These are phyloP conservation scores for Clohesyomyces aquaticus DNA, from an alignment of 495 filamentous ascomycete genomes.

Conservation along the genomic window DNA sequence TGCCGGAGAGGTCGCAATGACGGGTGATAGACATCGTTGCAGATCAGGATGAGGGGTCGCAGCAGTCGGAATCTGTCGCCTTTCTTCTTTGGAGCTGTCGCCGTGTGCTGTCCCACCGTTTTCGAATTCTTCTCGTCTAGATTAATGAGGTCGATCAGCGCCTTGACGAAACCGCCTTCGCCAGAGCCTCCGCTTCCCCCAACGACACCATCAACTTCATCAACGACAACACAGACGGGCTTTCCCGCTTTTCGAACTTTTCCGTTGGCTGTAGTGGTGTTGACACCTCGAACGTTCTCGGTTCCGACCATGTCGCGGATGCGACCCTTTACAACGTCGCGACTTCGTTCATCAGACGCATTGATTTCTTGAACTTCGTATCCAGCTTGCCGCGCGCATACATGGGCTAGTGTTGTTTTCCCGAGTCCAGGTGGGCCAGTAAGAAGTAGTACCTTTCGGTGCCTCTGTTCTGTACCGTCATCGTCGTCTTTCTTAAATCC, in stretches of 20 bases:
- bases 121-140: constrained; percentile 79
- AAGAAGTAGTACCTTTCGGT: constrained; percentile 85
- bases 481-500: constrained; percentile 47
- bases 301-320: constrained; percentile 88
- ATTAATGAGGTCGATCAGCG: constrained; percentile 83
- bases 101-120: constrained; percentile 44
- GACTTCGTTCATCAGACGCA: constrained; percentile 77
- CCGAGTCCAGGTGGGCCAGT: constrained; percentile 91
- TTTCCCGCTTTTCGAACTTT: constrained; percentile 75
- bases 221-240: constrained; percentile 90
- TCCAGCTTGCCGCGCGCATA: constrained; percentile 91
- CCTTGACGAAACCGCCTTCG: constrained; percentile 91
- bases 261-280: constrained; percentile 63
- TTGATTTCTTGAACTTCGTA: constrained; percentile 94
- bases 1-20: constrained; percentile 82
- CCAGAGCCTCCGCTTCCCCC: constrained; percentile 71
- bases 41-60: constrained; percentile 88
- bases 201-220: constrained; percentile 95
- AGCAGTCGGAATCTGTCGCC: constrained; percentile 82
- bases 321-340: constrained; percentile 80
- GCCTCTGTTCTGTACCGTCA: constrained; percentile 64
- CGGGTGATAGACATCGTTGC: constrained; percentile 96
- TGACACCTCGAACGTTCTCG: constrained; percentile 85
- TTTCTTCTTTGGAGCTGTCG: constrained; percentile 52
- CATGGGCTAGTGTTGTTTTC: constrained; percentile 95